phyloP scores from a whole-genome alignment of 768 basidiomycete genomes.

The Phylloporus scabripes region DNA sequence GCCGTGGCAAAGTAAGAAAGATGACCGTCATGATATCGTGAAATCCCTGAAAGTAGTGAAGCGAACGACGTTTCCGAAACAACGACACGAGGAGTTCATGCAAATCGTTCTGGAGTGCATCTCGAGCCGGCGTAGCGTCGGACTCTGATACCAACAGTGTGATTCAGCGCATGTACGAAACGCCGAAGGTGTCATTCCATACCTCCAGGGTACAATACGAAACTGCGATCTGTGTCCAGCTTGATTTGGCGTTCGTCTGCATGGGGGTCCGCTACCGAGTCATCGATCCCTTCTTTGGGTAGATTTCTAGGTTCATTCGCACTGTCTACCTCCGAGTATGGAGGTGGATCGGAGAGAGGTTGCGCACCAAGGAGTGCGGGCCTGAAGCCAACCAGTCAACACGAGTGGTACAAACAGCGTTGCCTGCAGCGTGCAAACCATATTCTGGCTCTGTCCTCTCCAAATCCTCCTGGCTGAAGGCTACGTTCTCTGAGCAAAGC shows the following conservation, averaged over 20 bases:
- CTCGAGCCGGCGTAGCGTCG: conserved; percentile 27
- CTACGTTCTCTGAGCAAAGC: conserved; percentile 41
- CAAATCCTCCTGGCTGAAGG: conserved; percentile 60
- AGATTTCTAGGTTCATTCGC: conserved; percentile 1
- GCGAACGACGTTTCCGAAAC: conserved; percentile 63
- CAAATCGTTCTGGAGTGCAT: conserved; percentile 58
- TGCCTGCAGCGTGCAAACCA: conserved; percentile 41
- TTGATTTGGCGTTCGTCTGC: conserved; percentile 81
- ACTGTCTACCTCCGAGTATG: conserved; percentile 22
- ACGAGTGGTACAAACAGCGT: conserved; percentile 5
- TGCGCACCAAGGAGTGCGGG: conserved; percentile 31
- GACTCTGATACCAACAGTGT: conserved; percentile 15
- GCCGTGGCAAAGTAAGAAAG: conserved; percentile 63
- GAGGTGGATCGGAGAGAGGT: conserved; percentile 35
- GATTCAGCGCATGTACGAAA: conserved; percentile 8
- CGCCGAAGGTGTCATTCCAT: conserved; percentile 20
- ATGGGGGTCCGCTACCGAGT: conserved; percentile 35
- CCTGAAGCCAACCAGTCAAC: conserved; percentile 21
- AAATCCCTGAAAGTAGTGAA: conserved; percentile 90
- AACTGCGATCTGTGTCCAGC: conserved; percentile 89
- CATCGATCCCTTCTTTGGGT: neutral
- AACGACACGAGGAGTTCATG: conserved; percentile 68
- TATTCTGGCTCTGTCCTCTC: conserved; percentile 45
- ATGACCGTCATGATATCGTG: conserved; percentile 90
- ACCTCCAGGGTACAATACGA: conserved; percentile 91